Evolutionary conservation across 176 grass and related monocot species (phyloP), one percentile per base, ranked within the genome.

Genomic region (Pharus latifolius): DNA sequence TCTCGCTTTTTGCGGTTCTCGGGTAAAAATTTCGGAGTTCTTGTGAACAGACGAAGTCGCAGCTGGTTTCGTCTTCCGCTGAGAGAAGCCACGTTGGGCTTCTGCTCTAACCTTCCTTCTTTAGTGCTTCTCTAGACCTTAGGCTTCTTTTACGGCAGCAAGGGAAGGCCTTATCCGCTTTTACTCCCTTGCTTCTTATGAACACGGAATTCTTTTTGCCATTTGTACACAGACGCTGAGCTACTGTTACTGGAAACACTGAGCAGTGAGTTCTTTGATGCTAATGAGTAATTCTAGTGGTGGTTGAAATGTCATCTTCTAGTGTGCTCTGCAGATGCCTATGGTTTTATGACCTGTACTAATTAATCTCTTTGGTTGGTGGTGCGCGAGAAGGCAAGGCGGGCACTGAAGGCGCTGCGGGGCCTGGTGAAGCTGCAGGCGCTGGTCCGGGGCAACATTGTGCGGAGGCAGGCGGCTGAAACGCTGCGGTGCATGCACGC

Each of bases 401-500:
- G 90, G 12, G 95, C 95, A 56, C 78, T 99, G 45, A 99, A 78
- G 78, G 95, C 95, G 38, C 67, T 99, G 23, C 86, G 76, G 18
- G 87, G 95, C 9, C 72, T 99, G 69, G 90, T 99, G 63, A 99
- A 99, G 77, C 90, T 99, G 17, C 95, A 99, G 73, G 95, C 95
- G 10, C 74, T 99, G 52, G 95, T 91, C 28, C 88, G 95, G 32
- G 95, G 95, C 61, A 90, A 94, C 87, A 99, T 99, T 45, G 95
- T 99, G 1, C 86, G 90, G 65, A 84, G 91, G 75, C 90, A 99
- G 74, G 90, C 95, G 30, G 90, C 90, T 16, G 90, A 99, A 84
- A 91, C 95, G 17, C 76, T 99, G 20, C 87, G 95, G 24, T 91
- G 95, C 95, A 99, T 99, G 95, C 81, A 94, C 46, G 95, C 95